Evolutionary conservation across 768 basidiomycete genomes (phyloP).

Genomic region (Collybiopsis confluens): DNA sequence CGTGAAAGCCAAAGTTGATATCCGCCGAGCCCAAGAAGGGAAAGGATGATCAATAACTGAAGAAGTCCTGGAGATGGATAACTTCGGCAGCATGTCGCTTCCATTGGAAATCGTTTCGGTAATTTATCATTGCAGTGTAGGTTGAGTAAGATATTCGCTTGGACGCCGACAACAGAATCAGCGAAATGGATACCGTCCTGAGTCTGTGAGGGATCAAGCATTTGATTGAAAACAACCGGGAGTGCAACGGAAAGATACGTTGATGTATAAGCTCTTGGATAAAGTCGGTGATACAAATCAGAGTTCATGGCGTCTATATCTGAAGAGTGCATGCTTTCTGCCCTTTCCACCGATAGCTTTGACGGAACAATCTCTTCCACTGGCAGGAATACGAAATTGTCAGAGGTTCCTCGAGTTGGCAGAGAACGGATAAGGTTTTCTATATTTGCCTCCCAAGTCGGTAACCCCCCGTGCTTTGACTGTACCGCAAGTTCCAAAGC

Average conservation of each 20-base stretch:
- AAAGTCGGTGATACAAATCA: constrained; percentile 68
- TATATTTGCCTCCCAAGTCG: constrained; percentile 74
- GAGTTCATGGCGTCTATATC: constrained; percentile 93
- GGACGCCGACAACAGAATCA: constrained; percentile 52
- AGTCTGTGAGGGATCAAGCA: constrained; percentile 72
- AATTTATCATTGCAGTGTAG: constrained; percentile 73
- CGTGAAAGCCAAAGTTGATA: constrained; percentile 32
- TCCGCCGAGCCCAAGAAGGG: constrained; percentile 50
- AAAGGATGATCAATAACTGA: constrained; percentile 49
- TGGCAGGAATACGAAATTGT: constrained; percentile 74
- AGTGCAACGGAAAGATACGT: constrained; percentile 43
- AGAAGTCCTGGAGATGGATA: constrained; percentile 65
- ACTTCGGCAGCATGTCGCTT: constrained; percentile 76
- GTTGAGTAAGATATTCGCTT: constrained; percentile 78
- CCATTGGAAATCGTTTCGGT: constrained; percentile 57
- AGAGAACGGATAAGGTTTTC: constrained; percentile 59
- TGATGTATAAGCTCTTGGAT: constrained; percentile 23
- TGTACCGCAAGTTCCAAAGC: constrained; percentile 84
- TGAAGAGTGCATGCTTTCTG: constrained; percentile 62
- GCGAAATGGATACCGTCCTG: constrained; percentile 84
- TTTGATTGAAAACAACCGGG: constrained; percentile 76
- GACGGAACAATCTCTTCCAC: constrained; percentile 66
- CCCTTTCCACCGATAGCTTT: constrained; percentile 62
- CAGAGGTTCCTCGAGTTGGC: constrained; percentile 45
- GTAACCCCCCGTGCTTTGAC: constrained; percentile 63